These are phyloP conservation scores for Piper longum DNA, from an alignment of 164 flowering plant species.

Conservation along the genomic window DNA sequence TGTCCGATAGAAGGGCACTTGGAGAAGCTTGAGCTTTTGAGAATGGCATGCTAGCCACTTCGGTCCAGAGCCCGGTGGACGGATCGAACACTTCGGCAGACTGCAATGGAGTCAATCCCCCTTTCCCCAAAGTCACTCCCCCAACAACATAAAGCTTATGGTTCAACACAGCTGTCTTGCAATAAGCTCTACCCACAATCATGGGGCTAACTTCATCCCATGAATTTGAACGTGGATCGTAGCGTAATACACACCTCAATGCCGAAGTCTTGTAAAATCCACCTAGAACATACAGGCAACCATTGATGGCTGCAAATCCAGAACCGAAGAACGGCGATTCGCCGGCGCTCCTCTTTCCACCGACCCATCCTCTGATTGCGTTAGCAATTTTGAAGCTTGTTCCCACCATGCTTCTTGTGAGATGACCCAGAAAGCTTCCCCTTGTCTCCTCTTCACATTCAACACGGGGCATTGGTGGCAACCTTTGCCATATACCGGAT, in stretches of 20 bases:
- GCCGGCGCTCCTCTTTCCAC: conserved; percentile 38
- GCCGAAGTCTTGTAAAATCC: conserved; percentile 63
- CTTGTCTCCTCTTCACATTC: conserved; percentile 29
- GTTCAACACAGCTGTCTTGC: conserved; percentile 22
- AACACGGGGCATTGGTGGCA: conserved; percentile 64
- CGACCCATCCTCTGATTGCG: conserved; percentile 55
- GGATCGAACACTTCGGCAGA: conserved; percentile 93
- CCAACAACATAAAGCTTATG: conserved; percentile 43
- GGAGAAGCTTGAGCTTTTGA: conserved; percentile 66
- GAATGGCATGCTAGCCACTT: conserved; percentile 84
- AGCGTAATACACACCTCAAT: conserved; percentile 61
- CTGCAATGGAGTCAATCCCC: conserved; percentile 67
- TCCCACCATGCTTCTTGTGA: conserved; percentile 37
- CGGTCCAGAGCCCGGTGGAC: conserved; percentile 41
- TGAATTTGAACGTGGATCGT: conserved; percentile 50
- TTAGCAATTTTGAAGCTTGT: conserved; percentile 45
- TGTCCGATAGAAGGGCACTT: conserved; percentile 56
- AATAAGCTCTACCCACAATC: conserved; percentile 27
- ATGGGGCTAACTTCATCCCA: conserved; percentile 50
- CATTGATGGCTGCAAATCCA: conserved; percentile 64
- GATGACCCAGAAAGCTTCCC: conserved; percentile 24
- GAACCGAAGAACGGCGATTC: conserved; percentile 65
- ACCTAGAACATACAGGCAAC: conserved; percentile 75
- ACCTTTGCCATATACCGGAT: conserved; percentile 50
- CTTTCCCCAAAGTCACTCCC: conserved; percentile 60